Conservation (phyloP, 2,329 filamentous ascomycete species). For the Curvularia sp. region DNA sequence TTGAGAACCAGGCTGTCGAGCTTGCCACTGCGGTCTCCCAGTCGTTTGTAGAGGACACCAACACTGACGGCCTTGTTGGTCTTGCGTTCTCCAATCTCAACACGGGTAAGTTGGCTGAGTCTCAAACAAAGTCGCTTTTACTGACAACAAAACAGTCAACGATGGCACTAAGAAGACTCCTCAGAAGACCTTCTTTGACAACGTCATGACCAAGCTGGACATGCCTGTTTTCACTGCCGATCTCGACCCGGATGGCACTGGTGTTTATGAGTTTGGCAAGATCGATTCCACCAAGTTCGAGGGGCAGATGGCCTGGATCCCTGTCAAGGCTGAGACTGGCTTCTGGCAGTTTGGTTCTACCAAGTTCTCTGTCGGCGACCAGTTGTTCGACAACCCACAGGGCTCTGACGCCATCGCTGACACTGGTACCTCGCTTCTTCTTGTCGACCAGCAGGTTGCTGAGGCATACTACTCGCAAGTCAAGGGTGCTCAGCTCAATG, state of each 20-base stretch:
- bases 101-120: slow-evolving; percentile 49
- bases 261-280: slow-evolving; percentile 76
- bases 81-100: slow-evolving; percentile 71
- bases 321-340: slow-evolving; percentile 66
- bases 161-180: slow-evolving; percentile 61
- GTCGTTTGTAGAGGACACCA: slow-evolving; percentile 65
- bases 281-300: slow-evolving; percentile 70
- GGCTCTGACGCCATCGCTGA: slow-evolving; percentile 56
- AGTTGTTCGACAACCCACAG: slow-evolving; percentile 62
- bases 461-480: slow-evolving; percentile 56
- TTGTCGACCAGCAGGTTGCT: slow-evolving; percentile 63
- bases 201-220: slow-evolving; percentile 66
- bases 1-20: slow-evolving; percentile 70
- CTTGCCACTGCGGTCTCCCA: slow-evolving; percentile 66
- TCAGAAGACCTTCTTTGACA: slow-evolving; percentile 78
- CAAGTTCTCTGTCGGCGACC: slow-evolving; percentile 63
- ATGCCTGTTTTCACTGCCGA: slow-evolving; percentile 75
- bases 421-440: slow-evolving; percentile 68
- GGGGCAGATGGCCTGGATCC: slow-evolving; percentile 67
- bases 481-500: slow-evolving; percentile 46
- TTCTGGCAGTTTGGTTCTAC: slow-evolving; percentile 73
- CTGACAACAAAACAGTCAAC: slow-evolving; percentile 31
- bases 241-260: slow-evolving; percentile 65
- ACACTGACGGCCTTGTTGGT: slow-evolving; percentile 72
- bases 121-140: slow-evolving; percentile 46